Evolutionary conservation across 163 green algal species (phyloP).

Genomic region (Chlorella variabilis): DNA sequence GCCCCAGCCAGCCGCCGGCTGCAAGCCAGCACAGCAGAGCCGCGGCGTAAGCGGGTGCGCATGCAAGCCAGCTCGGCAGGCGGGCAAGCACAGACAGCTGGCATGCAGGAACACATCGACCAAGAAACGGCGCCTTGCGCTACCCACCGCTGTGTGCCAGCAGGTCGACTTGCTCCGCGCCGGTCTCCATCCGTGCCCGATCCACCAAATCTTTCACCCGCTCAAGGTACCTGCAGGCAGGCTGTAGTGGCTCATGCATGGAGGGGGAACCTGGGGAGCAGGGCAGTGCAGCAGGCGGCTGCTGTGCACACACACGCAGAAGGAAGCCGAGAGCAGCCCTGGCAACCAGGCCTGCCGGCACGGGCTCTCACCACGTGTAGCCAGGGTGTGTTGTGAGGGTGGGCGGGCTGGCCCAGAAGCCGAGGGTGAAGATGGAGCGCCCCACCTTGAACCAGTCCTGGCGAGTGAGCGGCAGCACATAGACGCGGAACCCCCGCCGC

Average conservation of each 20-base stretch:
- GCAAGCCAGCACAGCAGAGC: neutral
- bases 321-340: too few relatives aligned
- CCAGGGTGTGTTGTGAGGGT: constrained; percentile 48
- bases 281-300: too few relatives aligned
- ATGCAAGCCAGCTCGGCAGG: neutral
- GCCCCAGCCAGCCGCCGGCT: constrained; percentile 64
- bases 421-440: constrained; percentile 41
- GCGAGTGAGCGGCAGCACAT: constrained; percentile 53
- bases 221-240: constrained; percentile 50
- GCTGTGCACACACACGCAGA: too few relatives aligned
- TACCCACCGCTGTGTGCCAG: constrained; percentile 9
- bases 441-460: constrained; percentile 64
- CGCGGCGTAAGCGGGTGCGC: neutral
- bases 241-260: neutral
- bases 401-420: constrained; percentile 45
- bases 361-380: constrained; percentile 47
- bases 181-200: constrained; percentile 38
- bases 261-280: neutral
- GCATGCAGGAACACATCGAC: too few relatives aligned
- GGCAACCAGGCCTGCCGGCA: neutral
- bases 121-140: neutral
- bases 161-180: constrained; percentile 41
- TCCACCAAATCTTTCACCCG: constrained; percentile 49
- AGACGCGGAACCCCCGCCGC: constrained; percentile 54
- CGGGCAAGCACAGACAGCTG: too few relatives aligned